phyloP scores from a whole-genome alignment of 2,329 filamentous ascomycete species.

The Cytospora schulzeri region DNA sequence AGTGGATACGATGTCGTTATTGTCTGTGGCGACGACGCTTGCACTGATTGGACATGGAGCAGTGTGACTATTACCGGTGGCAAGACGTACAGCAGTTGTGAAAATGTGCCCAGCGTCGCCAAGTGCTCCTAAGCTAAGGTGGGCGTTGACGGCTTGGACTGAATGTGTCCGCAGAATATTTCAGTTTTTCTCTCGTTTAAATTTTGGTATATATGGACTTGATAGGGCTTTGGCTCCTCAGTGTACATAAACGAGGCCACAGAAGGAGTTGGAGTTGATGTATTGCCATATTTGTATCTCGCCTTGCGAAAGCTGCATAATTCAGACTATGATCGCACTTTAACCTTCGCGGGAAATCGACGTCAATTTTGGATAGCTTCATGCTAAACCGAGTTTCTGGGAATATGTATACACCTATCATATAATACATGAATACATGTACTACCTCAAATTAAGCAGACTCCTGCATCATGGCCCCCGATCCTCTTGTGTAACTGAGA shows the following conservation, averaged over 20 bases:
- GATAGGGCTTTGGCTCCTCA: not conserved
- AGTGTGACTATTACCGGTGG: constrained; percentile 54
- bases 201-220: not conserved
- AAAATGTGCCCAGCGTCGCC: constrained; percentile 24
- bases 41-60: constrained; percentile 56
- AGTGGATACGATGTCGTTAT: constrained; percentile 50
- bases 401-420: not conserved
- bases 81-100: constrained; percentile 29
- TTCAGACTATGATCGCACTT: no score
- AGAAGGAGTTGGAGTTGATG: no score
- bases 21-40: constrained; percentile 54
- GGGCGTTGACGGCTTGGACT: no score
- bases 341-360: not conserved
- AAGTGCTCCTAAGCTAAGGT: not conserved
- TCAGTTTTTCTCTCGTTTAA: not conserved
- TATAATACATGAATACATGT: no score
- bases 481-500: no score
- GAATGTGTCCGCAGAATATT: no score
- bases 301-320: no score
- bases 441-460: no score
- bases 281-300: no score
- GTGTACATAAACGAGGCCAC: not conserved
- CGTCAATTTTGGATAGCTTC: not conserved
- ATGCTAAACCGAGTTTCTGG: not conserved
- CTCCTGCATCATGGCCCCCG: no score